A percentile compares a stretch with the other conserved stretches of the same genome.
These are phyloP conservation scores for Coix lacrymajobi DNA, from an alignment of 176 grass and related monocot species.

Conservation along the genomic window DNA sequence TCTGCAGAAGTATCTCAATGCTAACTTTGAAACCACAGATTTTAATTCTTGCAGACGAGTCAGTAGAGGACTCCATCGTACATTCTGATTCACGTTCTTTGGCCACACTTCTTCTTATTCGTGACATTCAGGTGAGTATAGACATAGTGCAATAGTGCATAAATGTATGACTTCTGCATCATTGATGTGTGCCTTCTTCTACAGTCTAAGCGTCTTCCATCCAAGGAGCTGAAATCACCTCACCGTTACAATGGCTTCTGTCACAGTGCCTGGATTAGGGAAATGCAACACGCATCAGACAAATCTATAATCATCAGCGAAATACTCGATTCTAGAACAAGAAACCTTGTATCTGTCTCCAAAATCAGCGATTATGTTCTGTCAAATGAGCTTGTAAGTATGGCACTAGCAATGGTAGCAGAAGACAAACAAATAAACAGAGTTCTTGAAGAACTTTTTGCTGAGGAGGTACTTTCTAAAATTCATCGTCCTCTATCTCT, in stretches of 20 bases:
- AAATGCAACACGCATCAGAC: slow-evolving; percentile 96
- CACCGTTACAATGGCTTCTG: slow-evolving; percentile 47
- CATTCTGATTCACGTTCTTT: slow-evolving; percentile 97
- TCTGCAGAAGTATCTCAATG: not conserved
- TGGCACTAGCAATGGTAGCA: slow-evolving; percentile 98
- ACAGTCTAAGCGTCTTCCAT: slow-evolving; percentile 91
- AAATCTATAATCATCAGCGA: slow-evolving; percentile 99
- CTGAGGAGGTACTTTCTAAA: slow-evolving; percentile 66
- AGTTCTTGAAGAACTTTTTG: slow-evolving; percentile 94
- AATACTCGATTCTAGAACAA: slow-evolving; percentile 95
- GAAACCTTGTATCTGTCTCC: slow-evolving; percentile 91
- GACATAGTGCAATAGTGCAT: not conserved
- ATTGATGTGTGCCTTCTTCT: slow-evolving; percentile 31
- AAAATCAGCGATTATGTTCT: slow-evolving; percentile 96
- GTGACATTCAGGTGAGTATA: slow-evolving; percentile 75
- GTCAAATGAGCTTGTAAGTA: slow-evolving; percentile 96
- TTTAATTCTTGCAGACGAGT: slow-evolving; percentile 99
- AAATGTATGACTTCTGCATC: slow-evolving; percentile 7
- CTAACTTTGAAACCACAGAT: slow-evolving; percentile 86
- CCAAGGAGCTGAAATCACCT: slow-evolving; percentile 73
- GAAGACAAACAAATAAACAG: slow-evolving; percentile 99
- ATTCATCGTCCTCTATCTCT: not conserved
- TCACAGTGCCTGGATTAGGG: slow-evolving; percentile 84
- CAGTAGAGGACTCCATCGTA: slow-evolving; percentile 91
- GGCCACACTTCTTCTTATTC: slow-evolving; percentile 95